Percentiles rank a stretch among this genome's conserved stretches.
phyloP scores from a whole-genome alignment of 2,329 filamentous ascomycete species.

The Penicillium concentricum region DNA sequence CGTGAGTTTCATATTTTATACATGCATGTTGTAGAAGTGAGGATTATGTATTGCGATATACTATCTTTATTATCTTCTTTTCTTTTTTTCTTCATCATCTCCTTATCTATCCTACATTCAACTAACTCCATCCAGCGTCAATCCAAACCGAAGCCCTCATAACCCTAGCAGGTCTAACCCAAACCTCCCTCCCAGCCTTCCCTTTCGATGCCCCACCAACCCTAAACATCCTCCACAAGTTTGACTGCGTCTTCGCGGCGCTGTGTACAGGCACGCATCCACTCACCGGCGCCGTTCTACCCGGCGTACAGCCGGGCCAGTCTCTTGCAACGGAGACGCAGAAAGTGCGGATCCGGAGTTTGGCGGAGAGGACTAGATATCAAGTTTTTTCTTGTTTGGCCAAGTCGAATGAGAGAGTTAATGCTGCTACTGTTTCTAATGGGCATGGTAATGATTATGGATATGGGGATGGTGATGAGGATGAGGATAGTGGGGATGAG shows the following conservation, averaged over 20 bases:
- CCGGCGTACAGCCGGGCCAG: slow-evolving; percentile 65
- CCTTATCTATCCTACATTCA: background rate
- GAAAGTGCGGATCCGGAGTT: slow-evolving; percentile 80
- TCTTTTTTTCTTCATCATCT: background rate
- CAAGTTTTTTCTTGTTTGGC: slow-evolving; percentile 12
- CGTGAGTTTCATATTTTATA: slow-evolving; percentile 56
- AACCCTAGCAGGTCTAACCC: slow-evolving; percentile 70
- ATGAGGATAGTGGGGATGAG: slow-evolving; percentile 51
- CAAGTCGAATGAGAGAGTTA: slow-evolving; percentile 11
- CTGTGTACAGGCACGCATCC: slow-evolving; percentile 68
- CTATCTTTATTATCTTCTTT: background rate
- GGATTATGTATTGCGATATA: background rate
- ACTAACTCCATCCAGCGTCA: slow-evolving; percentile 53
- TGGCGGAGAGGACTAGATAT: slow-evolving; percentile 70
- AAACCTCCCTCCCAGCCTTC: slow-evolving; percentile 71
- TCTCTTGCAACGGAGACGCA: slow-evolving; percentile 67
- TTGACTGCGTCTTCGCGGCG: slow-evolving; percentile 80
- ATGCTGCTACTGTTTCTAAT: slow-evolving; percentile 12
- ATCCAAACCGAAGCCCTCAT: slow-evolving; percentile 84
- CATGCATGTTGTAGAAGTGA: background rate
- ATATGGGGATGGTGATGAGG: slow-evolving; percentile 38
- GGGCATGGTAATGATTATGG: slow-evolving; percentile 11
- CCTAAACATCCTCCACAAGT: slow-evolving; percentile 70
- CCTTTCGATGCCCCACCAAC: slow-evolving; percentile 65
- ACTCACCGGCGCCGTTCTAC: slow-evolving; percentile 62